Conservation (phyloP, 495 filamentous ascomycete genomes). For the Monascus purpureus region DNA sequence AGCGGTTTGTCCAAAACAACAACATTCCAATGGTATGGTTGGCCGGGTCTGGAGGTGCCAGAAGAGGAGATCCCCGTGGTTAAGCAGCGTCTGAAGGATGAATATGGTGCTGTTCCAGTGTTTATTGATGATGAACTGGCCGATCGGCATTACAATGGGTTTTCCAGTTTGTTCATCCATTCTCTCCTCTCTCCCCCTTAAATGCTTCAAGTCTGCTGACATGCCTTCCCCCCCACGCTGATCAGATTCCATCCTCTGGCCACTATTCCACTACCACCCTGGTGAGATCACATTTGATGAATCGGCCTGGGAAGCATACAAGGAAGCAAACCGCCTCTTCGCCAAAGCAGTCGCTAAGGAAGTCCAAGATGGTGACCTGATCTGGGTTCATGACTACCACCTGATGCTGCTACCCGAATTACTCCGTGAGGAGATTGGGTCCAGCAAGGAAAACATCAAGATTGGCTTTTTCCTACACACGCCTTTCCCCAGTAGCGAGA, state of each 20-base stretch:
- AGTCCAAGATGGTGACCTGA: slow-evolving; percentile 76
- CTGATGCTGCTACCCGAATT: slow-evolving; percentile 90
- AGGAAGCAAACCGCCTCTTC: slow-evolving; percentile 78
- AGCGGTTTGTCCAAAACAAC: slow-evolving; percentile 82
- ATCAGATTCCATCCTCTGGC: slow-evolving; percentile 91
- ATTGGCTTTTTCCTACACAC: slow-evolving; percentile 97
- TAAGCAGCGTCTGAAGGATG: slow-evolving; percentile 51
- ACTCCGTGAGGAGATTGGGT: slow-evolving; percentile 72
- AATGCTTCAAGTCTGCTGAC: no score
- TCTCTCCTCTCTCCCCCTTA: no score
- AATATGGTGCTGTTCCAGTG: slow-evolving; percentile 61
- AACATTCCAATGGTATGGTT: slow-evolving; percentile 95
- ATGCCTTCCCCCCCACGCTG: slow-evolving; percentile 1
- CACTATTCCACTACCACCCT: slow-evolving; percentile 94
- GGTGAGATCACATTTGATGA: slow-evolving; percentile 97
- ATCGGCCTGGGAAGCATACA: slow-evolving; percentile 82
- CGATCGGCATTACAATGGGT: slow-evolving; percentile 75
- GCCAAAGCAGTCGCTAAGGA: slow-evolving; percentile 68
- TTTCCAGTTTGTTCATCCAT: slow-evolving; percentile 50
- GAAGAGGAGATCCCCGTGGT: slow-evolving; percentile 52
- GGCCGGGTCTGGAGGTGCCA: slow-evolving; percentile 81
- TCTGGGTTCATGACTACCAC: slow-evolving; percentile 98
- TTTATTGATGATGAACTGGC: slow-evolving; percentile 69
- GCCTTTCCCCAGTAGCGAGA: slow-evolving; percentile 93
- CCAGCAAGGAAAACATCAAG: slow-evolving; percentile 70